phyloP scores from a whole-genome alignment of 257 asterid genomes.

The Ilex aquifolium region DNA sequence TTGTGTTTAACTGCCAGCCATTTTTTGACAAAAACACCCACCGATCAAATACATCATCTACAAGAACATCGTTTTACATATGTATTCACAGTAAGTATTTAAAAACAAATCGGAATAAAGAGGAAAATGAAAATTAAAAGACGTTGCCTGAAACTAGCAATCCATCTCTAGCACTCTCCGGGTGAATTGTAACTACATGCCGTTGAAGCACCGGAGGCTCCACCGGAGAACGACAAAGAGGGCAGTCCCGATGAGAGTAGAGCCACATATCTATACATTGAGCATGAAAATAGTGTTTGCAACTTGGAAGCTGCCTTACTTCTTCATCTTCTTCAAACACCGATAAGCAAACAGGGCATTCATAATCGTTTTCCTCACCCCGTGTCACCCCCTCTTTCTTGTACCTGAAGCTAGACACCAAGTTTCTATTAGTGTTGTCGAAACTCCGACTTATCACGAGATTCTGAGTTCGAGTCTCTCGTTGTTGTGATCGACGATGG shows the following conservation, averaged over 20 bases:
- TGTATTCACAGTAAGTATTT: too few species aligned
- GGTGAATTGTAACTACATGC: too few species aligned
- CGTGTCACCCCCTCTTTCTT: constrained; percentile 23
- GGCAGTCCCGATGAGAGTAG: constrained; percentile 57
- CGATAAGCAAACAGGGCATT: constrained; percentile 65
- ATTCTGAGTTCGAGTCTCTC: background rate
- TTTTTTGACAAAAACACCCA: too few species aligned
- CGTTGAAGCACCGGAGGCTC: constrained; percentile 19
- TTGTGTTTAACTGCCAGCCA: too few species aligned
- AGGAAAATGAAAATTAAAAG: too few species aligned
- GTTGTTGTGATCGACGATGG: constrained; percentile 3
- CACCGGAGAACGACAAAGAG: constrained; percentile 66
- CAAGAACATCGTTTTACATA: too few species aligned
- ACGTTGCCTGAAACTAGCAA: too few species aligned
- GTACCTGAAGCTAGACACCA: constrained; percentile 51
- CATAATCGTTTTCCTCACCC: constrained; percentile 17
- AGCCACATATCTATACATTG: constrained; percentile 83
- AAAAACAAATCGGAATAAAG: too few species aligned
- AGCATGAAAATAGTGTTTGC: constrained; percentile 67
- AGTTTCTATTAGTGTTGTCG: constrained; percentile 9
- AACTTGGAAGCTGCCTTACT: constrained; percentile 43
- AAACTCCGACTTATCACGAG: constrained; percentile 3
- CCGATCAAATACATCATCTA: too few species aligned
- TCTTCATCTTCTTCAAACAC: constrained; percentile 64
- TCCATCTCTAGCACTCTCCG: too few species aligned